Conservation (phyloP, 805 yeast genomes). For the Tetrapisispora iriomotensis region DNA sequence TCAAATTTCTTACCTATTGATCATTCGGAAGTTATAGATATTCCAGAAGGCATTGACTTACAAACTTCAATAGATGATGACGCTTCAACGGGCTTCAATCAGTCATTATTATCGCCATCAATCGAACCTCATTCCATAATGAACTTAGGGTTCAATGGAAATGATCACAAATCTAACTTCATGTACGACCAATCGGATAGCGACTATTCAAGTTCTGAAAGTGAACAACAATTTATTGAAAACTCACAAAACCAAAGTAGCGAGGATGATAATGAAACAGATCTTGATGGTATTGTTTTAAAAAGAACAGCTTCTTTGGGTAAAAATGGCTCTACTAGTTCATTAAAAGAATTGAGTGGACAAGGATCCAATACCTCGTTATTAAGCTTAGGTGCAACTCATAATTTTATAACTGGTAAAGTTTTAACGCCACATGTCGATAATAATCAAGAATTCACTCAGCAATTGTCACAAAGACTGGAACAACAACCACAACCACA, state of each 20-base stretch:
- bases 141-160: not conserved
- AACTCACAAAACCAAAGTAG: conserved; percentile 14
- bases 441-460: no score
- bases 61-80: conserved; percentile 24
- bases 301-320: conserved; percentile 26
- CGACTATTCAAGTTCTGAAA: conserved; percentile 14
- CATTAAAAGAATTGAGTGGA: conserved; percentile 18
- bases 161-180: no score
- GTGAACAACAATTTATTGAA: conserved; percentile 24
- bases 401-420: conserved; percentile 27
- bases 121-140: not conserved
- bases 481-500: no score
- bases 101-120: not conserved
- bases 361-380: conserved; percentile 7
- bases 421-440: conserved; percentile 8
- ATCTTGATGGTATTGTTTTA: conserved; percentile 10
- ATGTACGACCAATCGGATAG: conserved; percentile 21
- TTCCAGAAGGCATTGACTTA: conserved; percentile 27
- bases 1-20: conserved; percentile 28
- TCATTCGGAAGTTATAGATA: conserved; percentile 29
- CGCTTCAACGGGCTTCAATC: not conserved
- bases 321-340: conserved; percentile 13
- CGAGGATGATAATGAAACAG: conserved; percentile 11
- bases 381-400: conserved; percentile 10
- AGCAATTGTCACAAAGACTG: no score